Evolutionary conservation across 2,329 filamentous ascomycete species (phyloP), one percentile per base, ranked within the genome.

Genomic region (Xylariaceae sp.): DNA sequence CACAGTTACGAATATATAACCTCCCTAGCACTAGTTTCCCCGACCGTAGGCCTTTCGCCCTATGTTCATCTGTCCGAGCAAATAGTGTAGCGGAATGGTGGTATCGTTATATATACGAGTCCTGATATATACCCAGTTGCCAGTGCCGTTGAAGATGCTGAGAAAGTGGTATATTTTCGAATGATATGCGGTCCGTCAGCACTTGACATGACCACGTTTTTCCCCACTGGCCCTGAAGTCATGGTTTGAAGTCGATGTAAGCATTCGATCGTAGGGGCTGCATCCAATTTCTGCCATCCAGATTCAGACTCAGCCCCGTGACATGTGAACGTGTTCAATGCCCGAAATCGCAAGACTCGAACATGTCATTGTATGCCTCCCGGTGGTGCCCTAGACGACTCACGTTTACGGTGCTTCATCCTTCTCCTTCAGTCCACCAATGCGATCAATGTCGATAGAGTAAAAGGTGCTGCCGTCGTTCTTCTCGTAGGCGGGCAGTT

Each of bases 371-470:
- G 48, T 35, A 30, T 35, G 50, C 7, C 30, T 37, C 37, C 23
- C 3, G 34, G 23, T 51, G 17, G 17, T 15, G 23, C 42, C 2
- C 11, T 6, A 48, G 10, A 37, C 44, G 15, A 51, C 47, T 68
- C 52, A 71, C 15, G 63, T 63, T 65, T 73, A 76, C 56, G 74
- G 70, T 57, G 68, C 67, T 66, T 74, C 75, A 67, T 88, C 84
- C 81, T 96, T 96, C 81, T 97, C 94, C 77, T 92, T 95, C 67
- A 97, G 79, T 11, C 94, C 94, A 55, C 94, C 94, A 72, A 97
- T 95, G 65, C 90, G 86, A 68, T 97, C 90, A 73, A 99, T 89
- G 73, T 99, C 93, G 68, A 99, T 86, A 2, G 92, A 94, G 74
- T 96, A 90, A 77, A 97, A 97, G 66, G 91, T 85, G 62, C 85